These are phyloP conservation scores for Heliosperma pusillum DNA, from an alignment of 148 eudicot species.

Conservation along the genomic window DNA sequence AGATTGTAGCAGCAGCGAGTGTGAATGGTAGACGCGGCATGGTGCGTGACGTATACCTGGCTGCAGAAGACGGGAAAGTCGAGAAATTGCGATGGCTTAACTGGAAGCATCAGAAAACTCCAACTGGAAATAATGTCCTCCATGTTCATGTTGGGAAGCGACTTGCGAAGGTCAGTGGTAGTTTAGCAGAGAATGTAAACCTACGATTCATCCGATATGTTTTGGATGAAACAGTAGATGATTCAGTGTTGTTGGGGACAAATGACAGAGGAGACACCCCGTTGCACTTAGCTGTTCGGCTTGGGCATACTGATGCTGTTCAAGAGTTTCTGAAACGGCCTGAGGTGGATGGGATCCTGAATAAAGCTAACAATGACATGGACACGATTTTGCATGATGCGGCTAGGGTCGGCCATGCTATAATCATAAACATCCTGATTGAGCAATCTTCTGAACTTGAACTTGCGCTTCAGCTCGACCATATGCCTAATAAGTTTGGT, in stretches of 20 bases:
- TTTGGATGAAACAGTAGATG: background rate
- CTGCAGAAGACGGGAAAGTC: background rate
- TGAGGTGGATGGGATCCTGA: background rate
- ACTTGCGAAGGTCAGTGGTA: background rate
- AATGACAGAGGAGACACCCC: no score
- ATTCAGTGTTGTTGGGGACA: no score
- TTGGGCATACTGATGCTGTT: background rate
- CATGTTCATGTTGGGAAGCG: background rate
- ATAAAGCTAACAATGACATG: no score
- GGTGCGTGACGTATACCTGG: background rate
- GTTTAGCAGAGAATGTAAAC: background rate
- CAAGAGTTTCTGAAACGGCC: background rate
- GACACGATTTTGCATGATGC: background rate
- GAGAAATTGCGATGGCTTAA: background rate
- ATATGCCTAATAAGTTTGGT: background rate
- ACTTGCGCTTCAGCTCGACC: background rate
- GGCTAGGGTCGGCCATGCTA: no score
- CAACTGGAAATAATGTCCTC: background rate
- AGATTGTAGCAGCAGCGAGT: background rate
- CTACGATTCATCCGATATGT: background rate
- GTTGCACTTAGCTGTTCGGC: no score
- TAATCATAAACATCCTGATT: no score
- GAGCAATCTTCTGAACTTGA: background rate
- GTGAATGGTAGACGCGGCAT: background rate
- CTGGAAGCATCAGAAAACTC: background rate